Base-by-base conservation (phyloP, 495 filamentous ascomycete species). In the Chlorociboria aeruginascens region DNA sequence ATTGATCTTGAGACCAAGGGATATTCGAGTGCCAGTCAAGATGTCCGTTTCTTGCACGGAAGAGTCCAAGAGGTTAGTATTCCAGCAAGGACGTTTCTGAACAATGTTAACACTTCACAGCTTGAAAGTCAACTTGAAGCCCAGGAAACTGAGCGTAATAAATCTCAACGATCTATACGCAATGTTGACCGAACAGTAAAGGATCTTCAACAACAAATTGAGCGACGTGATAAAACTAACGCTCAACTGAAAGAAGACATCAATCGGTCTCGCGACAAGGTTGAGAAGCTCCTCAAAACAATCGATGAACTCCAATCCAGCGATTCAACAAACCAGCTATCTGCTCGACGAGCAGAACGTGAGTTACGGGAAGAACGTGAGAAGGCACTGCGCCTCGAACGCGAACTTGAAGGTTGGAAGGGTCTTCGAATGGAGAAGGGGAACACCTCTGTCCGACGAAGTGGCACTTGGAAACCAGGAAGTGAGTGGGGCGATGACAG, bases 1-100 rank as follows among this genome's bases (percentile, higher is more conserved):
- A 83, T 98, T 35, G 92, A 97, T 53, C 67, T 98, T 38, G 92
- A 98, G 65, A 98, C 92, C 20, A 97, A 96, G 73, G 86, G 88
- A 43, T 97, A 95, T 64, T 88, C 88, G 25, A 89, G 77, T 48
- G 87, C 85, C 38, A 93, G 88, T 58, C 86, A 96, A 50, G 92
- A 98, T 64, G 86, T 97, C 51, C 79, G 89, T 52, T 98, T 97
- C 72, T 68, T 97, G 61, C 84, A 95, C 67, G 88, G 89, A 54
- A 78, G 92, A 34, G 85, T 98, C 53, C 89, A 96, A 72, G 93
- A 97, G 74, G 90, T 95, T 75, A 73, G 74, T 55, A 41, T 46
- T 32, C 16, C 32, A 7, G 32, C 11, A 11, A 20, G 7, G 6
- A 32, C 12, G 14, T 30, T 41, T 40, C 9, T 28, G 6, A 28